Percentiles rank a stretch among this genome's conserved stretches.
Evolutionary conservation across 177 flowering plant genomes (phyloP).

Genomic region (Tripterygium wilfordii): DNA sequence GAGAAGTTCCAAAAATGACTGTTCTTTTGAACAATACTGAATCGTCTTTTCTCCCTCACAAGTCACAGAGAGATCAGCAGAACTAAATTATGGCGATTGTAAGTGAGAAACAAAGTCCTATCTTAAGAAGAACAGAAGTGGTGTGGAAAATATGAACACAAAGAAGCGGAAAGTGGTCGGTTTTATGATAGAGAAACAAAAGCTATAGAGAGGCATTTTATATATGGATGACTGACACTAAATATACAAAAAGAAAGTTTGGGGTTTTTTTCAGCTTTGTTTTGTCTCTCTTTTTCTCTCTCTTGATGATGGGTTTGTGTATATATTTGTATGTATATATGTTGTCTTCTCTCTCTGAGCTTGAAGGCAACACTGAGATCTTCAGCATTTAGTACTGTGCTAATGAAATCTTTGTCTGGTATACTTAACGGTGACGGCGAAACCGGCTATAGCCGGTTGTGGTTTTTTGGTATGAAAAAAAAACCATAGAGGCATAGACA

Average conservation of each 20-base stretch:
- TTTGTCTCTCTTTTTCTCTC: constrained; percentile 3
- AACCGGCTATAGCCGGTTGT: constrained; percentile 29
- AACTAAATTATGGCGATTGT: not conserved
- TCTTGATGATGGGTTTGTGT: not conserved
- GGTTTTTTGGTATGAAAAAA: too few species aligned
- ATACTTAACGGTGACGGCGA: too few species aligned
- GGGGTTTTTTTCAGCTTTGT: constrained; percentile 1
- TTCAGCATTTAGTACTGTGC: constrained; percentile 18
- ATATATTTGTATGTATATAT: not conserved
- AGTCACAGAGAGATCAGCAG: too few species aligned
- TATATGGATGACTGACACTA: not conserved
- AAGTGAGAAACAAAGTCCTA: not conserved
- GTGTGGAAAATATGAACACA: not conserved
- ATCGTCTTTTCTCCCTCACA: too few species aligned
- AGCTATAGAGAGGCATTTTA: constrained; percentile 3
- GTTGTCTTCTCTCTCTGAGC: not conserved
- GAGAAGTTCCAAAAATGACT: not conserved
- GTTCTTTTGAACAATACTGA: too few species aligned
- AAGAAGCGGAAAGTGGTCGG: constrained; percentile 6
- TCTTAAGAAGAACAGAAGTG: too few species aligned
- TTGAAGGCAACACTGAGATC: constrained; percentile 13
- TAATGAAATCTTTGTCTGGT: constrained; percentile 11
- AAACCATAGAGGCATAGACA: too few species aligned
- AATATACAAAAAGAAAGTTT: not conserved
- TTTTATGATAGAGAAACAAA: constrained; percentile 11